Base-by-base conservation (phyloP, 805 yeast species). In the Lachancea nothofagi region DNA sequence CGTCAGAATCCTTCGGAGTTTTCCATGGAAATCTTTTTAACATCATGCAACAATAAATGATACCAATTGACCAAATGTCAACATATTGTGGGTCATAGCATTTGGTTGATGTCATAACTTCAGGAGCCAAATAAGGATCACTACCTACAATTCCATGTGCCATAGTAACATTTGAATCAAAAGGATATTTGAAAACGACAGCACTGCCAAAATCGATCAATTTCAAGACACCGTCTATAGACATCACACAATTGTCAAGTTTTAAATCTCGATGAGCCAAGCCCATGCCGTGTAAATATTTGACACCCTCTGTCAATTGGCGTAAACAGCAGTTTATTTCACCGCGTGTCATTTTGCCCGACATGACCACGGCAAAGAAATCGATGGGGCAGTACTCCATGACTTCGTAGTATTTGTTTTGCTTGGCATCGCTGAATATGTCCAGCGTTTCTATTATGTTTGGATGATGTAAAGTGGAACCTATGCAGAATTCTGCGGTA, bases 331-430 rank as follows among this genome's bases (percentile, higher is more conserved):
- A 84, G 54, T 83, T 83, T 48, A 83, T 82, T 59, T 84, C 94
- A 40, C 79, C 80, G 53, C 93, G 71, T 5, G 83, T 71, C 89
- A 84, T 82, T 51, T 78, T 73, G 18, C 88, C 89, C 4, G 87
- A 79, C 94, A 84, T 84, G 12, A 84, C 94, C 31, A 84, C 87
- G 0, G 88, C 87, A 57, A 84, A 84, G 60, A 84, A 83, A 64
- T 84, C 95, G 29, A 78, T 73, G 19, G 90, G 93, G 42, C 89
- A 83, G 53, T 82, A 84, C 59, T 84, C 93, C 93, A 84, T 84
- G 26, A 84, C 80, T 63, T 84, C 88, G 53, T 72, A 82, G 60
- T 81, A 83, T 44, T 83, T 79, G 49, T 75, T 77, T 51, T 77
- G 78, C 49, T 79, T 82, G 46, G 75, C 72, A 44, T 66, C 70